Evolutionary conservation across 169 alveolate species (phyloP).

Genomic region (Babesia bigemina): DNA sequence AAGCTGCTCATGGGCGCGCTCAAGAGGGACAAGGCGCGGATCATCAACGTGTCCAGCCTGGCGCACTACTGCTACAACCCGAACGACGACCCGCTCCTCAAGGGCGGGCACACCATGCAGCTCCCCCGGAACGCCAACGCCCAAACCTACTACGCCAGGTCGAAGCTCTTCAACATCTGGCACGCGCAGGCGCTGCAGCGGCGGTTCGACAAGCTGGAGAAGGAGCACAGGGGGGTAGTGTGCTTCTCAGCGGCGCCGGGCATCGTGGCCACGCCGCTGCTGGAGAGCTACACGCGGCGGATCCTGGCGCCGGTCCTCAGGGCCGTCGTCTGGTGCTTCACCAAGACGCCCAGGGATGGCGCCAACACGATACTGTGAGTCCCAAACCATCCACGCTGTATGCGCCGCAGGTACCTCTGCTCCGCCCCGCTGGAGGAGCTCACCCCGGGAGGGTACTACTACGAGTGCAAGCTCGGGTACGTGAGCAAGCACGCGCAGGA

Average conservation of each 20-base stretch:
- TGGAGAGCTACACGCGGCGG: neutral
- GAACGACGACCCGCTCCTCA: constrained; percentile 27
- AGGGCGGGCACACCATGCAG: constrained; percentile 12
- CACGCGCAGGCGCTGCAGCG: constrained; percentile 63
- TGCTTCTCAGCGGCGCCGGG: constrained; percentile 61
- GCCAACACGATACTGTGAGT: constrained; percentile 60
- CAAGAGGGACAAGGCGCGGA: constrained; percentile 33
- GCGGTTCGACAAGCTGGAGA: constrained; percentile 28
- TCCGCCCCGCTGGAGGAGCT: constrained; percentile 33
- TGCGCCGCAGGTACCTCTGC: constrained; percentile 36
- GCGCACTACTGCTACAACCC: constrained; percentile 65
- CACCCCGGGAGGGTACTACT: constrained; percentile 60
- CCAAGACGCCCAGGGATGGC: constrained; percentile 53
- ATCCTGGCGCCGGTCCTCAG: neutral
- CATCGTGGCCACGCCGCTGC: constrained; percentile 43
- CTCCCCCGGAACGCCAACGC: neutral
- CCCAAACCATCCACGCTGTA: neutral
- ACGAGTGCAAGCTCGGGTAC: constrained; percentile 42
- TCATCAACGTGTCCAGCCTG: constrained; percentile 61
- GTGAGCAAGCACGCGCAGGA: constrained; percentile 66
- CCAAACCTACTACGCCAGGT: constrained; percentile 43
- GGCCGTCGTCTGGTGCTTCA: constrained; percentile 2
- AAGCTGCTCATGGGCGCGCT: constrained; percentile 25
- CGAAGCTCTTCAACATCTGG: constrained; percentile 57
- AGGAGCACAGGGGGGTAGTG: constrained; percentile 14